These are phyloP conservation scores for Nakazawaea siamensis DNA, from an alignment of 805 yeast species.

Conservation along the genomic window DNA sequence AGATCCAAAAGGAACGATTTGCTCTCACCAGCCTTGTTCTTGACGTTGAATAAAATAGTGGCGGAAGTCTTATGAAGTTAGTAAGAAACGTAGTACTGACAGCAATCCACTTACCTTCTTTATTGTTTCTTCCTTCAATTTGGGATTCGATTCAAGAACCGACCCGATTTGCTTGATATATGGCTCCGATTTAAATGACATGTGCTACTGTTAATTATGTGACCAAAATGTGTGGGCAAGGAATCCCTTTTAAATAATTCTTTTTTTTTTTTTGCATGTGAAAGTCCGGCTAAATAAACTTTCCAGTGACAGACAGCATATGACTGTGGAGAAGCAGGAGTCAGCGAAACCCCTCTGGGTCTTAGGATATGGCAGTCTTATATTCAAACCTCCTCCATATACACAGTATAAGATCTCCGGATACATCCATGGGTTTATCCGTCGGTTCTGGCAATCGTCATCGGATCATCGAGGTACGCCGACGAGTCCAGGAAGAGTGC, in stretches of 20 bases:
- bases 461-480: conserved; percentile 89
- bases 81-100: background rate
- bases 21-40: conserved; percentile 50
- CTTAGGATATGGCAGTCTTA: conserved; percentile 83
- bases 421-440: conserved; percentile 60
- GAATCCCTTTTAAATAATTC: background rate
- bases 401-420: conserved; percentile 61
- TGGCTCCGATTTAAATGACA: conserved; percentile 30
- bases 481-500: conserved; percentile 83
- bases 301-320: background rate
- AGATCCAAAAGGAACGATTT: conserved; percentile 64
- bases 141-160: conserved; percentile 21
- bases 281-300: background rate
- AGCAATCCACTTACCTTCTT: conserved; percentile 16
- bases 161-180: conserved; percentile 30
- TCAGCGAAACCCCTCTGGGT: conserved; percentile 51
- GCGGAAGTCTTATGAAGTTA: conserved; percentile 37
- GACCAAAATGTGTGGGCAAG: background rate
- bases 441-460: conserved; percentile 90
- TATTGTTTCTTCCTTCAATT: conserved; percentile 28
- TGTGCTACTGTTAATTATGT: background rate
- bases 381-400: conserved; percentile 85
- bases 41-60: conserved; percentile 56
- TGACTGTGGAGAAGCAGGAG: conserved; percentile 2
- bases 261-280: conserved; percentile 1